A percentile compares a stretch with the other conserved stretches of the same genome.
Conservation (phyloP, 2,329 filamentous ascomycete genomes). For the Pyricularia sp. region DNA sequence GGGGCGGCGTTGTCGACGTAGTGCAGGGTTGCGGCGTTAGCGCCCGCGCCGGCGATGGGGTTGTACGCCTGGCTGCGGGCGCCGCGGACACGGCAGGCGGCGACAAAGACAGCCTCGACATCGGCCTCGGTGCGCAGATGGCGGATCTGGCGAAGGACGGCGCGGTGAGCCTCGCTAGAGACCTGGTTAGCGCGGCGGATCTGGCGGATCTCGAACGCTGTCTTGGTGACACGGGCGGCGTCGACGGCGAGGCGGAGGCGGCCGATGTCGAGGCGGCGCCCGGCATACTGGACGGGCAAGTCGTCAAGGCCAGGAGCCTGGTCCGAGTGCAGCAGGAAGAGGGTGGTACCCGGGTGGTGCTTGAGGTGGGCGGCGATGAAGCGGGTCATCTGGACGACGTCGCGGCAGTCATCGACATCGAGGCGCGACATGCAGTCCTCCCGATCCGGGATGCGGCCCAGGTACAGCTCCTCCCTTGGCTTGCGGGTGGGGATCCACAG, state of each 20-base stretch:
- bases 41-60: conserved; percentile 76
- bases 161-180: conserved; percentile 66
- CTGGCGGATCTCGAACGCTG: conserved; percentile 73
- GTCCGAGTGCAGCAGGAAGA: conserved; percentile 32
- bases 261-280: conserved; percentile 14
- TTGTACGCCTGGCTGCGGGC: conserved; percentile 76
- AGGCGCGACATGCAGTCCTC: conserved; percentile 52
- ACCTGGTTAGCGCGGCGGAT: conserved; percentile 75
- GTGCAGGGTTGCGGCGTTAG: conserved; percentile 79
- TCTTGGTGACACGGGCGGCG: conserved; percentile 71
- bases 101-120: conserved; percentile 69
- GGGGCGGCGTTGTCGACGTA: conserved; percentile 73
- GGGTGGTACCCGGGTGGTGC: conserved; percentile 22
- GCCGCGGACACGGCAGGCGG: conserved; percentile 61
- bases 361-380: conserved; percentile 40
- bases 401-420: conserved; percentile 64
- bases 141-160: conserved; percentile 56
- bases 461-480: conserved; percentile 52
- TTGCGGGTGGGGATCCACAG: conserved; percentile 68
- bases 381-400: conserved; percentile 34
- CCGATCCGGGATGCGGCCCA: conserved; percentile 48
- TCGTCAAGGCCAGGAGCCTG: conserved; percentile 16
- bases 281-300: not conserved
- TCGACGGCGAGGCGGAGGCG: conserved; percentile 57
- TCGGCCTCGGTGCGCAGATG: conserved; percentile 68